Conservation (phyloP, 768 basidiomycete species). For the Lactifluus rugatus region DNA sequence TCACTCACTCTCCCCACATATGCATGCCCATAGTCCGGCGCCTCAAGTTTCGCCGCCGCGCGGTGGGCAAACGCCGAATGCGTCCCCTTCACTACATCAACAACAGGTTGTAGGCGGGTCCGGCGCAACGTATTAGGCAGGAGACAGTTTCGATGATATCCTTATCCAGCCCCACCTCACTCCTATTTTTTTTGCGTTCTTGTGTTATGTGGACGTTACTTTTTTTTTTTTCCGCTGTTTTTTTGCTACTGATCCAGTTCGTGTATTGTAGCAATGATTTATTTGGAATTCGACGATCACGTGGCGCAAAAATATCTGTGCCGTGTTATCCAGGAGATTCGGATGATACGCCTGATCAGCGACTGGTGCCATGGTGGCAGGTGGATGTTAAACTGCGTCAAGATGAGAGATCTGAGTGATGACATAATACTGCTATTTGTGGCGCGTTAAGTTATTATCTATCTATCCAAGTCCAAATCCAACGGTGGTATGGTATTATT, state of each 20-base stretch:
- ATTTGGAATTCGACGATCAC: conserved; percentile 15
- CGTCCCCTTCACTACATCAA: conserved; percentile 29
- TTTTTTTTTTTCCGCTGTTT: conserved; percentile 3
- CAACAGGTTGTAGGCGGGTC: conserved; percentile 27
- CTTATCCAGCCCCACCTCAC: conserved; percentile 12
- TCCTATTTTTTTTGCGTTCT: conserved; percentile 13
- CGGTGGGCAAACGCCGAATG: conserved; percentile 24
- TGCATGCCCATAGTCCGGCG: conserved; percentile 24
- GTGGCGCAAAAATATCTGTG: neutral
- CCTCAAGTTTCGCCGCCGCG: conserved; percentile 27
- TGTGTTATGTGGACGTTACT: conserved; percentile 13
- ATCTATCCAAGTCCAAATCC: too few relatives aligned
- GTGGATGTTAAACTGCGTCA: too few relatives aligned
- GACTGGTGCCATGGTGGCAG: neutral
- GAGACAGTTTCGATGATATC: neutral
- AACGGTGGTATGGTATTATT: too few relatives aligned
- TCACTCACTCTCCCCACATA: conserved; percentile 25
- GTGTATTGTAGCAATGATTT: conserved; percentile 19
- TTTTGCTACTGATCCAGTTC: conserved; percentile 15
- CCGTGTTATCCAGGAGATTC: neutral
- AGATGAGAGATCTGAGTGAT: too few relatives aligned
- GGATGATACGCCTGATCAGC: neutral
- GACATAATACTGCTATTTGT: too few relatives aligned
- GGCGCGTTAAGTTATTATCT: too few relatives aligned
- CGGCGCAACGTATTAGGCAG: conserved; percentile 13